Evolutionary conservation across 106 monocot genomes (phyloP).

Genomic region (Posidonia australis): DNA sequence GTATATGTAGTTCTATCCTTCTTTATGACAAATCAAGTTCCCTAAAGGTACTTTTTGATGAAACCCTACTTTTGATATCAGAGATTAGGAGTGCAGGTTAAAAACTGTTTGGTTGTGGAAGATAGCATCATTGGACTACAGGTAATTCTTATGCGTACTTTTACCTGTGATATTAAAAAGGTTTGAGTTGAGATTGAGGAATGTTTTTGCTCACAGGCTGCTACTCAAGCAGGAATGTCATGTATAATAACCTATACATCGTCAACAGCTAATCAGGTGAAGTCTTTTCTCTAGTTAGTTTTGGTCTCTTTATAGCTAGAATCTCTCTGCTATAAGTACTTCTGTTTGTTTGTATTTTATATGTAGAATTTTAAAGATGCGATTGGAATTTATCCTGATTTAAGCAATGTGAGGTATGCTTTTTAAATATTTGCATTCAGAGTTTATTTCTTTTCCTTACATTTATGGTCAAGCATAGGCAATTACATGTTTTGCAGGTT

Average conservation of each 20-base stretch:
- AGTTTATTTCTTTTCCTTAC: background rate
- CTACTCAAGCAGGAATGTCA: constrained; percentile 87
- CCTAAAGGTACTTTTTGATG: background rate
- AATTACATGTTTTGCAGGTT: constrained; percentile 39
- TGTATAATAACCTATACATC: constrained; percentile 92
- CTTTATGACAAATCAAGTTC: background rate
- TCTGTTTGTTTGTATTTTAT: background rate
- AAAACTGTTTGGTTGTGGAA: constrained; percentile 90
- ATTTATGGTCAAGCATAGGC: background rate
- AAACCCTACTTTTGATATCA: constrained; percentile 15
- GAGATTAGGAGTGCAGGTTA: constrained; percentile 41
- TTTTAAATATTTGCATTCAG: background rate
- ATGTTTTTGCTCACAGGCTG: constrained; percentile 40
- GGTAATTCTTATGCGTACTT: constrained; percentile 18
- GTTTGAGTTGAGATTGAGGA: background rate
- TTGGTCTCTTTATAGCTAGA: background rate
- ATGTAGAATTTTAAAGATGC: constrained; percentile 82
- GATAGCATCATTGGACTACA: constrained; percentile 94
- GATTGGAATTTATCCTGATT: constrained; percentile 75
- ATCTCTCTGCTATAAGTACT: background rate
- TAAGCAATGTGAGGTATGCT: constrained; percentile 74
- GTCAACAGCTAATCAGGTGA: constrained; percentile 86
- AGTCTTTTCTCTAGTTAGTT: background rate
- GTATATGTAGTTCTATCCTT: constrained; percentile 15
- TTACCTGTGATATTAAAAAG: too few species aligned